These are phyloP conservation scores for Arachis monticola DNA, from an alignment of 331 rosid species.

Conservation along the genomic window DNA sequence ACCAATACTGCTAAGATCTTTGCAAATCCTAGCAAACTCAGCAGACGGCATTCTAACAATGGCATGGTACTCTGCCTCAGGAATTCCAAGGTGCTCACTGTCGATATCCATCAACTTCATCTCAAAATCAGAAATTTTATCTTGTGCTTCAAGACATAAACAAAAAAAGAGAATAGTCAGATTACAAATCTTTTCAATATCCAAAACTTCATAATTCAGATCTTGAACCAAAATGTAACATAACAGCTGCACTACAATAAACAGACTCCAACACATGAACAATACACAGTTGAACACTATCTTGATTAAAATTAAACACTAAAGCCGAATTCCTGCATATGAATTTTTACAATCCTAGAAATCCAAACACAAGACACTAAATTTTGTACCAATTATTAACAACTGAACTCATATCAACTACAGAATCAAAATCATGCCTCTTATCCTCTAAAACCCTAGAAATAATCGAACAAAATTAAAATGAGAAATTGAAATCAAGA, in stretches of 20 bases:
- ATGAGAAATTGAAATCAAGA: background rate
- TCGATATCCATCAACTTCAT: constrained; percentile 99
- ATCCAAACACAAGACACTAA: background rate
- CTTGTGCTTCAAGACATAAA: constrained; percentile 56
- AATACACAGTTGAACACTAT: background rate
- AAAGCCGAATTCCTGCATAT: background rate
- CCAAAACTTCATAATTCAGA: no score
- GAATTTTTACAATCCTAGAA: background rate
- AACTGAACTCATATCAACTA: background rate
- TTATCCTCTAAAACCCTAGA: background rate
- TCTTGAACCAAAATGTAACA: background rate
- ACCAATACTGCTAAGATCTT: no score
- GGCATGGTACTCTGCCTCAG: constrained; percentile 94
- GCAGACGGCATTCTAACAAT: constrained; percentile 90
- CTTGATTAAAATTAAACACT: background rate
- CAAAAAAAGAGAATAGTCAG: no score
- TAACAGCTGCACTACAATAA: background rate
- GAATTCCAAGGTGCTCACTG: constrained; percentile 97
- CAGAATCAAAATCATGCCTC: no score
- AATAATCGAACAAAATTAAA: background rate
- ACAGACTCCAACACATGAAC: background rate
- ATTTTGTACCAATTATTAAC: no score
- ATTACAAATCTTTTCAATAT: no score
- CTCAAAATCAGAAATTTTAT: constrained; percentile 91
- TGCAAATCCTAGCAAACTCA: constrained; percentile 33